Base-by-base conservation (phyloP, 192 early-diverging fungal species). In the Kickxella alabastrina region DNA sequence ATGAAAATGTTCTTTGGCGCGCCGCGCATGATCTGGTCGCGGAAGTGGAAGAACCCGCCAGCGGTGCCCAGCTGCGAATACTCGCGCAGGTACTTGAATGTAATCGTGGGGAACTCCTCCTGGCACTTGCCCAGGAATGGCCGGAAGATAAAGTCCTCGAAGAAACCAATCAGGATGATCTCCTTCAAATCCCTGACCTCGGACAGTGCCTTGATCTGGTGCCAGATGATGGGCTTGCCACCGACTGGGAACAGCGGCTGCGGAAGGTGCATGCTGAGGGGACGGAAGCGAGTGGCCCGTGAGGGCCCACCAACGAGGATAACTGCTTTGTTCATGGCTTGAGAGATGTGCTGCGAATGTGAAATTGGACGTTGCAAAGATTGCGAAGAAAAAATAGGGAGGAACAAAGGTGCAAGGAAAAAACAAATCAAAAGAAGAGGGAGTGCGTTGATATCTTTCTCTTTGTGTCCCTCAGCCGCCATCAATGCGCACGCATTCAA, bases 211-310 rank as follows among this genome's bases (percentile, higher is more conserved):
- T 84, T 83, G 56, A 99, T 85, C 72, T 97, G 96, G 80, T 99
- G 96, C 65, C 86, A 90, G 77, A 99, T 95, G 78, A 96, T 91
- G 54, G 96, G 94, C 40, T 81, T 79, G 18, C 94, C 94, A 23
- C 93, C 96, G 44, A 99, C 91, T 10, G 96, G 96, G 79, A 99
- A 99, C 53, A 99, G 80, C n/a, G 96, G 94, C 74, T 99, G 95
- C 34, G 96, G 96, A 8, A 85, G 83, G 57, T 93, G 86, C 79
- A 99, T 86, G 38, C 93, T 96, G 52, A 99, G 79, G 10, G 96
- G 96, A 32, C 96, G 85, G 84, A 99, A 99, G 48, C 93, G 87
- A 14, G 96, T 99, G 34, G 91, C 96, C 51, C 94, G 85, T 27
- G 93, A 96, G 29, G 94, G 94, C 5, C 96, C 96, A 63, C 96